phyloP scores from a whole-genome alignment of 495 filamentous ascomycete genomes.

The Eremomyces bilateralis region DNA sequence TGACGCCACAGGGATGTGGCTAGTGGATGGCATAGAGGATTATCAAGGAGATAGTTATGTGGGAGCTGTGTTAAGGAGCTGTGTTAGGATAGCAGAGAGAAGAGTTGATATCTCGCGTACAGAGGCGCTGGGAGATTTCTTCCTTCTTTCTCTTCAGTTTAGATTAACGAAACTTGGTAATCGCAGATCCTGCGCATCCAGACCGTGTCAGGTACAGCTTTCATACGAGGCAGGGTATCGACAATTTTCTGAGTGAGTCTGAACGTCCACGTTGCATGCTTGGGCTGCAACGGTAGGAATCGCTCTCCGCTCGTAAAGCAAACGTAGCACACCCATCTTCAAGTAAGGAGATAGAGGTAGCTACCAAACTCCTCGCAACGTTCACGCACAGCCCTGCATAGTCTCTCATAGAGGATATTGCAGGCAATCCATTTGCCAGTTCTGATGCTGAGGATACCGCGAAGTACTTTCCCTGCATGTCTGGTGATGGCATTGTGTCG shows the following conservation, averaged over 20 bases:
- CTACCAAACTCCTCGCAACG: conserved; percentile 18
- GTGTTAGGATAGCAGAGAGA: too few relatives aligned
- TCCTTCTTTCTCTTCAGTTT: too few relatives aligned
- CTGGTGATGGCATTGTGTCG: conserved; percentile 9
- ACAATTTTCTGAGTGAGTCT: conserved; percentile 8
- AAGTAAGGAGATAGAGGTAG: conserved; percentile 20
- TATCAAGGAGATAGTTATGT: too few relatives aligned
- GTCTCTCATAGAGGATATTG: conserved; percentile 14
- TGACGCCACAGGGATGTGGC: too few relatives aligned
- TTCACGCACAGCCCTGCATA: conserved; percentile 16
- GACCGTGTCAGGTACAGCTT: conserved; percentile 8
- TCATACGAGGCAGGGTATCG: conserved; percentile 9
- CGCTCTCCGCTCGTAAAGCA: conserved; percentile 14
- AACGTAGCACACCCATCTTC: conserved; percentile 19
- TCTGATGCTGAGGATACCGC: conserved; percentile 15
- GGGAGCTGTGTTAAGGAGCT: too few relatives aligned
- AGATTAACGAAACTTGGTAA: too few relatives aligned
- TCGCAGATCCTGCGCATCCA: too few relatives aligned
- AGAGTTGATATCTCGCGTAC: too few relatives aligned
- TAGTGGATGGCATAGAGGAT: too few relatives aligned
- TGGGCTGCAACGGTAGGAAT: conserved; percentile 13
- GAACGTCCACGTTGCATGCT: conserved; percentile 8
- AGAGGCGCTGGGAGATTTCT: too few relatives aligned
- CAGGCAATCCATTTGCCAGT: conserved; percentile 12
- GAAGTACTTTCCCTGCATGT: conserved; percentile 9